Evolutionary conservation across 352 stramenopile genomes (phyloP), one percentile per base, ranked within the genome.

Genomic region (Phytophthora colocasiae): DNA sequence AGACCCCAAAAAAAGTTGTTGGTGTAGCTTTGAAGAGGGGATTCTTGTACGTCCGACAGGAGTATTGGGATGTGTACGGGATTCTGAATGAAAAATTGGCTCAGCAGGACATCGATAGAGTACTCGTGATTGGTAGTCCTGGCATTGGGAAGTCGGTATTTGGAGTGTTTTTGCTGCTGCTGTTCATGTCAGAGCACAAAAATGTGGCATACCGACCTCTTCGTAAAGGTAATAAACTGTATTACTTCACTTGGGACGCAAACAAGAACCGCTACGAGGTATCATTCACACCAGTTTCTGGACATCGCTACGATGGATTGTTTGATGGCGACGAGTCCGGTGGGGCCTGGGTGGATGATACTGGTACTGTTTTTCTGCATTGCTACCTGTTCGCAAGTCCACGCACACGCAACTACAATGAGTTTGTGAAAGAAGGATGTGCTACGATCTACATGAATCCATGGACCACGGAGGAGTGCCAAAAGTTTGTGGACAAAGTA

Each of bases 361-460:
- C n/a, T n/a, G n/a, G n/a, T n/a, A n/a, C n/a, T n/a, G n/a, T n/a
- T n/a, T n/a, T n/a, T n/a, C n/a, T n/a, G n/a, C n/a, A n/a, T n/a
- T n/a, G n/a, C n/a, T n/a, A n/a, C n/a, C n/a, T n/a, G 41, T 70
- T 77, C 31, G 63, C 69, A 15, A 73, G 69, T 52, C 63, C 69
- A 60, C 32, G 34, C 34, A 56, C 29, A 39, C 27, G 22, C 11
- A 58, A 77, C 71, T 70, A 59, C 58, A 59, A 77, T 47, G 4
- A 66, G 0, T 73, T 77, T 57, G 53, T 58, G 19, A 77, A 77
- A 31, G 53, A 63, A 15, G 11, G 3, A 0, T 77, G 69, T 45
- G 66, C 70, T 31, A 59, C 56, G 26, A 53, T 76, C 39, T 69
- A 58, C 44, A 73, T 77, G 69, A 66, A 73, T 70, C 63, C 63